Base-by-base conservation (phyloP, 208 protist genomes). In the Crithidia mellificae region DNA sequence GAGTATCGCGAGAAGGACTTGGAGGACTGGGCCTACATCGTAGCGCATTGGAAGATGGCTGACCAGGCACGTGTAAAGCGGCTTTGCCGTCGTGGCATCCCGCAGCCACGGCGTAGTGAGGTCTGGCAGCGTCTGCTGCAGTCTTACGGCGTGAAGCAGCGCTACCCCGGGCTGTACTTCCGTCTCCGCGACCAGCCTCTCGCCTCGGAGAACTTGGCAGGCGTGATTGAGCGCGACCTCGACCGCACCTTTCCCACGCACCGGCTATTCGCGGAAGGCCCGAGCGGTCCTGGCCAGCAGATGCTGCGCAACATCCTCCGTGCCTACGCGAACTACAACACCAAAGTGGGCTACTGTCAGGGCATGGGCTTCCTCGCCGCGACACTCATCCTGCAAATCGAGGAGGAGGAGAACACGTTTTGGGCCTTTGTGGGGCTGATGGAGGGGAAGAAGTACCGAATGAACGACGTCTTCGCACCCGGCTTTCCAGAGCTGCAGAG, bases 291-390 rank as follows among this genome's bases (percentile, higher is more conserved):
- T 17, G 90, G 91, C 9, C 88, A 92, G 77, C 66, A 56, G 19
- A 73, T 80, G 63, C 74, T 97, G 43, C 83, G 83, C 6, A 53
- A 93, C 71, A 86, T 98, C 46, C 85, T 98, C 1, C 84, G 91
- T 72, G 92, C 94, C 20, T 98, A 97, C 77, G 95, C 93, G 2
- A 78, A 70, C 25, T 74, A 78, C 30, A 89, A 98, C 68, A 92
- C 92, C 4, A 85, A 96, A 76, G 91, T 98, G 62, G 95, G 92
- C 56, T 98, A 98, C 78, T 90, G 92, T 61, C 95, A 98, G 73
- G 95, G 95, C 24, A 98, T 98, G 95, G 90, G 75, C 24, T 98
- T 98, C 64, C 73, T 98, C 55, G 91, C 94, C 47, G 91, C 80
- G 6, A 82, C 87, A 2, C 77, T 96, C n/a, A 91, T 91, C 0